Evolutionary conservation across 1,284 basidiomycete genomes (phyloP), one percentile per base, ranked within the genome.

Genomic region (Coniophora puteana): DNA sequence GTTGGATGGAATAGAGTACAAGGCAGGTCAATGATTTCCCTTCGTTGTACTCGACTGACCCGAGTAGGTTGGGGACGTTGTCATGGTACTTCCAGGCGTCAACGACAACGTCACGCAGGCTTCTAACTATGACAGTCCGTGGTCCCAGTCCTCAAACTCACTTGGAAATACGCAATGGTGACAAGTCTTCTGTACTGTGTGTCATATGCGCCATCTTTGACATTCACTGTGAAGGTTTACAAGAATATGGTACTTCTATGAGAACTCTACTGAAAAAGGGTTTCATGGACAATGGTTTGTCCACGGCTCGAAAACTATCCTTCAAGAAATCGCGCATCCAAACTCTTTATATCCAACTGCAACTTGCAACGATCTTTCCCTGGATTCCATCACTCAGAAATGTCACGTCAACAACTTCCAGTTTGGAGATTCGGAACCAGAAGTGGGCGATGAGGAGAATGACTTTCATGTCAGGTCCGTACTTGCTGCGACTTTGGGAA

Each of bases 271-370:
- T 5, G 62, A n/a, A 41, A 76, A 74, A 50, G 67, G 65, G 55
- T 78, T 81, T 44, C 83, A 86, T 57, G 78, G 67, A 1, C 76
- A 80, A 41, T 86, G 83, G 83, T 68, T 76, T 43, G 62, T 68
- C 20, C 83, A 83, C 61, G 78, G 79, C 3, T 79, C 76, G 5
- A 75, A 79, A 50, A 84, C 78, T 0, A 53, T 80, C 5, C 63
- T 85, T 1, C 79, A 82, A 49, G 78, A 86, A 49, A 70, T 72
- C 0, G 73, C 80, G 0, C 80, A 85, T 45, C 68, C 82, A 1
- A 71, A 72, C 36, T 66, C 68, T 0, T 60, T 86, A 1, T 83
- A 71, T 50, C 64, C 75, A 13, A 65, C n/a, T n/a, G n/a, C 75
- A 25, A 55, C 54, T 12, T 86, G 83, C 49, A 74, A 74, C 38